phyloP scores from a whole-genome alignment of 2,329 filamentous ascomycete species.

The Aspergillus sp. region DNA sequence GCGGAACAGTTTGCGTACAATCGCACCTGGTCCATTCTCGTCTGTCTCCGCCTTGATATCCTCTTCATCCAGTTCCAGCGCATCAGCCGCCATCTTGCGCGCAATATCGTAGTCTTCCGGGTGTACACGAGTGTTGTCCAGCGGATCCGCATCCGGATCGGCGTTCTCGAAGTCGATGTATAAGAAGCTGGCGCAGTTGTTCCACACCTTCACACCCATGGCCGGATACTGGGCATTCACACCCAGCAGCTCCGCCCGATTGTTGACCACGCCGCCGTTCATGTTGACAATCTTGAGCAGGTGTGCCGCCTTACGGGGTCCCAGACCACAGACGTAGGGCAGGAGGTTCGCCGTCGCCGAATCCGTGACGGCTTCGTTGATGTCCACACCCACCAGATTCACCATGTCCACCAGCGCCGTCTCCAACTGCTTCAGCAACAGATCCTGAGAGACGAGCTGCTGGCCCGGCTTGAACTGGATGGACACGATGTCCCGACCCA shows the following conservation, averaged over 20 bases:
- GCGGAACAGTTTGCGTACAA: conserved; percentile 91
- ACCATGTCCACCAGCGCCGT: conserved; percentile 99
- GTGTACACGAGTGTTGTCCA: conserved; percentile 96
- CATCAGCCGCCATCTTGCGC: conserved; percentile 97
- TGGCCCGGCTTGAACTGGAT: conserved; percentile 89
- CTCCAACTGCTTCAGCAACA: conserved; percentile 81
- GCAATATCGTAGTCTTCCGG: conserved; percentile 98
- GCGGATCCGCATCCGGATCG: conserved; percentile 79
- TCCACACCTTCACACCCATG: conserved; percentile 88
- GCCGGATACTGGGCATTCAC: conserved; percentile 80
- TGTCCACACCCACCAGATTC: conserved; percentile 91
- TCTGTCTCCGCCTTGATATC: conserved; percentile 94
- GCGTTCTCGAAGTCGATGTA: conserved; percentile 85
- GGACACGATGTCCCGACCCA: conserved; percentile 84
- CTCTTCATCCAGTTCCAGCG: conserved; percentile 93
- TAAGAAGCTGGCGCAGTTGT: conserved; percentile 94
- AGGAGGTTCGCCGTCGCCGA: conserved; percentile 81
- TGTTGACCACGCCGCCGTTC: conserved; percentile 83
- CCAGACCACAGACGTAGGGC: conserved; percentile 87
- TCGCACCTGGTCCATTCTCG: conserved; percentile 83
- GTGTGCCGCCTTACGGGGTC: conserved; percentile 84
- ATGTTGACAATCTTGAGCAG: conserved; percentile 87
- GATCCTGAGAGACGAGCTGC: conserved; percentile 82
- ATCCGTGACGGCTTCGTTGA: conserved; percentile 86
- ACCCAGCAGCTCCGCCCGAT: conserved; percentile 83